Evolutionary conservation across 1,284 basidiomycete species (phyloP), one percentile per base, ranked within the genome.

Genomic region (Vanrija sp.): DNA sequence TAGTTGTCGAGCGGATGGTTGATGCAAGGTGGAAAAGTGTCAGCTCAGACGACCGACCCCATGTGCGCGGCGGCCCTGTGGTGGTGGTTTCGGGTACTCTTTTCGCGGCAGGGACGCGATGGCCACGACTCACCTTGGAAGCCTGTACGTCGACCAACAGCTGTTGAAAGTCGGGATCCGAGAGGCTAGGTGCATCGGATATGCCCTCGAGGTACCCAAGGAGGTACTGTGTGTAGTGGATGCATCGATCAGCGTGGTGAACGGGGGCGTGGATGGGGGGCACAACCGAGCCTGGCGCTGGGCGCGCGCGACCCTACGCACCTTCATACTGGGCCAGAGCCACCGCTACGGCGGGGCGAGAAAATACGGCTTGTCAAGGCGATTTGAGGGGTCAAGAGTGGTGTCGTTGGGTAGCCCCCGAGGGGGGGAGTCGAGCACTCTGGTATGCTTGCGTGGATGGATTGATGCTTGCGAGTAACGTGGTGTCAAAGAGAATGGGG

Each of bases 61-160:
- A 21, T 19, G 40, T 28, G 28, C 28, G 28, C 28, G 6, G 28
- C 7, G 19, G 9, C 40, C 38, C 7, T 34, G 29, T n/a, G 18
- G 21, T 38, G 34, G 34, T 14, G 34, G 21, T 14, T 34, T 34
- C 34, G 34, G 34, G 34, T 34, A 34, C 34, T 34, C 16, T 34
- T 39, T 49, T 25, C 47, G n/a, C 29, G 21, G 16, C 46, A 18
- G 38, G 14, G 49, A 19, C 15, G 43, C 34, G 47, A 38, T 34
- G 34, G 12, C 12, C 34, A 34, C 19, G 18, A 69, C 77, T 58
- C 50, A 78, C 77, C 60, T 76, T 73, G 50, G 72, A 70, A 46
- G 72, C 71, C 53, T 76, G 71, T 8, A 77, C 76, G 58, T 78
- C 74, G 52, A 67, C 64, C 28, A 78, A 65, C 21, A 78, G 69